These are phyloP conservation scores for Peniophora sp. DNA, from an alignment of 1,284 basidiomycete species.

Conservation along the genomic window DNA sequence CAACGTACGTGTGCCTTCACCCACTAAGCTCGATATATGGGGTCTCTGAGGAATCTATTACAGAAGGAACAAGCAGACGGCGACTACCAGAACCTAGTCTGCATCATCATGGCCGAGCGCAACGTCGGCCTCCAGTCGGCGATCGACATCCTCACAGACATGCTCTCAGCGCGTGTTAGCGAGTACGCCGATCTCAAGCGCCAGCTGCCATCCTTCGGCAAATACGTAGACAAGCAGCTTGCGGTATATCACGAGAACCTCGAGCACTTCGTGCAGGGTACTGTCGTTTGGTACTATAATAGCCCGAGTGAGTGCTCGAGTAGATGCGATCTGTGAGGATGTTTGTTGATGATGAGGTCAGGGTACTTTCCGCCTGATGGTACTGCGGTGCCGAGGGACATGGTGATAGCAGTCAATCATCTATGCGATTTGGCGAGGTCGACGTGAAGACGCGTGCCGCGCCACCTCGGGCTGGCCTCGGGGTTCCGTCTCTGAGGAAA, in stretches of 20 bases:
- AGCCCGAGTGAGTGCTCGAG: slow-evolving; percentile 23
- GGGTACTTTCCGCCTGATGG: no score
- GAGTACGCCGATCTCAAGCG: slow-evolving; percentile 30
- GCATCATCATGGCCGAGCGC: slow-evolving; percentile 36
- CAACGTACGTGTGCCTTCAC: slow-evolving; percentile 25
- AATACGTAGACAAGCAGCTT: slow-evolving; percentile 30
- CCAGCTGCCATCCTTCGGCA: slow-evolving; percentile 33
- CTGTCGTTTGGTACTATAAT: slow-evolving; percentile 39
- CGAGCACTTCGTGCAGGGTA: slow-evolving; percentile 41
- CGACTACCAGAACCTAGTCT: slow-evolving; percentile 43
- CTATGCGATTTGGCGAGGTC: no score
- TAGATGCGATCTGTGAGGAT: no score
- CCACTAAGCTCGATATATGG: background rate
- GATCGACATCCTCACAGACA: slow-evolving; percentile 32
- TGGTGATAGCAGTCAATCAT: no score
- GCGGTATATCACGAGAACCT: slow-evolving; percentile 29
- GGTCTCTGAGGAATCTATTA: slow-evolving; percentile 1
- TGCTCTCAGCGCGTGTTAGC: slow-evolving; percentile 31
- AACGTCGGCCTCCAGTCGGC: slow-evolving; percentile 33
- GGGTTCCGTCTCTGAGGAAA: no score
- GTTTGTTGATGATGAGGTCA: no score
- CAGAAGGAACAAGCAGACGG: slow-evolving; percentile 44
- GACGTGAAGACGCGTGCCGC: no score
- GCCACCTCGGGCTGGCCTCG: no score
- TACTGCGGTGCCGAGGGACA: no score